A percentile compares a stretch with the other conserved stretches of the same genome.
Evolutionary conservation across 805 yeast species (phyloP).

Genomic region (Jamesozyma rosinii): DNA sequence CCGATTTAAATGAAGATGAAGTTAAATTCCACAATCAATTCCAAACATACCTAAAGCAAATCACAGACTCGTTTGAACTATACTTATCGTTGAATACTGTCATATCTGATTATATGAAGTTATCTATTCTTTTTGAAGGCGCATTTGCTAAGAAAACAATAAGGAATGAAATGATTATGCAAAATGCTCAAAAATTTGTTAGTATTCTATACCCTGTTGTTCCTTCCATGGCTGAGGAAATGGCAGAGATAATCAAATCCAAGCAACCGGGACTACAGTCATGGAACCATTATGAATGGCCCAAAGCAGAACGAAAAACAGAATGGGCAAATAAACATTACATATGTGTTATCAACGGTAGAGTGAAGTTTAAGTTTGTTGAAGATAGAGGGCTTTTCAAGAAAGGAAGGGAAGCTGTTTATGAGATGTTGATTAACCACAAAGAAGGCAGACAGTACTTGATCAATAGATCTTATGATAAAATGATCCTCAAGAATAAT

Average conservation of each 20-base stretch:
- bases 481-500: slow-evolving; percentile 46
- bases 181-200: slow-evolving; percentile 45
- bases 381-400: slow-evolving; percentile 32
- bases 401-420: slow-evolving; percentile 30
- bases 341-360: slow-evolving; percentile 68
- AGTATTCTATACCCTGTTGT: slow-evolving; percentile 69
- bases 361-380: slow-evolving; percentile 42
- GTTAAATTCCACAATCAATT: slow-evolving; percentile 48
- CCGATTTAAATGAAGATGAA: slow-evolving; percentile 36
- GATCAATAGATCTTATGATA: slow-evolving; percentile 35
- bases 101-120: slow-evolving; percentile 82
- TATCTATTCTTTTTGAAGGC: slow-evolving; percentile 44
- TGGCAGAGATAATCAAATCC: slow-evolving; percentile 46
- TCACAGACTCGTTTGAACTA: slow-evolving; percentile 51
- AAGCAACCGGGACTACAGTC: slow-evolving; percentile 10
- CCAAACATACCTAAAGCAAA: slow-evolving; percentile 38
- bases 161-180: slow-evolving; percentile 35
- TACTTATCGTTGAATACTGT: slow-evolving; percentile 70
- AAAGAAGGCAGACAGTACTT: slow-evolving; percentile 38
- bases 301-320: slow-evolving; percentile 35
- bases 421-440: slow-evolving; percentile 30
- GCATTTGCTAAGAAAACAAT: slow-evolving; percentile 34
- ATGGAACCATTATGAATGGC: slow-evolving; percentile 48
- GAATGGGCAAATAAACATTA: slow-evolving; percentile 36
- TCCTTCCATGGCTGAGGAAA: slow-evolving; percentile 77